phyloP scores from a whole-genome alignment of 495 filamentous ascomycete species.

The Tuber borchii region DNA sequence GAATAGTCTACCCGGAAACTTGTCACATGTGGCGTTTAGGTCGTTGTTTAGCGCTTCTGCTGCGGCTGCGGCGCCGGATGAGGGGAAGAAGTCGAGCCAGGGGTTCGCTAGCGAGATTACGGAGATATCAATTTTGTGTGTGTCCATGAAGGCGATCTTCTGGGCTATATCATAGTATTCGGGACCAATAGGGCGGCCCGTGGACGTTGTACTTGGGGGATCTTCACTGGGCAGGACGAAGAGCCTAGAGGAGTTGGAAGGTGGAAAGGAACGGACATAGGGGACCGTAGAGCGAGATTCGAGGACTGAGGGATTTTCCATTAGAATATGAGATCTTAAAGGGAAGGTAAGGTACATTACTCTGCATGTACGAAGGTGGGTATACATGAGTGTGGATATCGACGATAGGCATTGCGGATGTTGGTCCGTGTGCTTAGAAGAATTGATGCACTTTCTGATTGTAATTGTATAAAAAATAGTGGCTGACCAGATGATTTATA shows the following conservation, averaged over 20 bases:
- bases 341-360: conserved; percentile 67
- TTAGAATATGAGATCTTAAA: conserved; percentile 7
- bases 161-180: conserved; percentile 49
- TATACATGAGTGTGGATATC: conserved; percentile 97
- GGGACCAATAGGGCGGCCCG: conserved; percentile 45
- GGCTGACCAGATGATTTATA: neutral
- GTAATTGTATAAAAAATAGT: neutral
- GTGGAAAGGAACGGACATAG: conserved; percentile 65
- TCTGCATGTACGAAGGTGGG: conserved; percentile 70
- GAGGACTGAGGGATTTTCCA: conserved; percentile 49
- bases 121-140: conserved; percentile 70
- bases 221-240: conserved; percentile 72
- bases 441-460: neutral
- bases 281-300: conserved; percentile 68
- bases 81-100: conserved; percentile 81
- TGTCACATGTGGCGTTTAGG: conserved; percentile 59
- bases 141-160: conserved; percentile 82
- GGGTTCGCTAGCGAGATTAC: conserved; percentile 90
- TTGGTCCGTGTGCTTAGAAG: neutral
- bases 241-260: conserved; percentile 57
- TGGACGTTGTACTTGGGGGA: conserved; percentile 48
- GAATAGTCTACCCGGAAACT: conserved; percentile 58
- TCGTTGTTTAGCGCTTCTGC: conserved; percentile 69
- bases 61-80: conserved; percentile 55
- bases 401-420: conserved; percentile 51